A percentile compares a stretch with the other conserved stretches of the same genome.
Evolutionary conservation across 2,329 filamentous ascomycete genomes (phyloP).

Genomic region (Fusarium tupiense): DNA sequence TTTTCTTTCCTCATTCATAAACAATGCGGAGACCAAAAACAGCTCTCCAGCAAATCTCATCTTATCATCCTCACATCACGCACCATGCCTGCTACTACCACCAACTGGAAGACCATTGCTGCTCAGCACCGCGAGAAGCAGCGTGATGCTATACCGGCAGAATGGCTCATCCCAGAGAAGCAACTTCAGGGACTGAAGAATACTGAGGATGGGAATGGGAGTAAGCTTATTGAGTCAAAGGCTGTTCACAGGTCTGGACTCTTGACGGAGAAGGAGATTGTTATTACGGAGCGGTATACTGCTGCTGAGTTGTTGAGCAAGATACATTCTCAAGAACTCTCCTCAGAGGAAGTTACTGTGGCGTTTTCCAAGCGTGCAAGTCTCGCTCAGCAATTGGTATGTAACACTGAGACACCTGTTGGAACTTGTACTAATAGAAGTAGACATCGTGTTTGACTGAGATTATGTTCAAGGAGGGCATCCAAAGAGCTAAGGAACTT

Average conservation of each 20-base stretch:
- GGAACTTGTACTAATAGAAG: background rate
- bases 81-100: constrained; percentile 27
- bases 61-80: background rate
- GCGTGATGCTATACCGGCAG: constrained; percentile 12
- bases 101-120: constrained; percentile 31
- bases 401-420: accelerated
- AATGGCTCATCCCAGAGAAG: constrained; percentile 21
- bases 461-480: constrained; percentile 31
- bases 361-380: constrained; percentile 38
- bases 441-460: constrained; percentile 37
- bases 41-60: background rate
- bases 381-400: constrained; percentile 36
- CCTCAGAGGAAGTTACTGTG: constrained; percentile 33
- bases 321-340: constrained; percentile 11
- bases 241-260: constrained; percentile 23
- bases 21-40: background rate
- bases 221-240: constrained; percentile 23
- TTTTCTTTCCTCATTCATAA: background rate
- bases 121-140: constrained; percentile 34
- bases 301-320: constrained; percentile 25
- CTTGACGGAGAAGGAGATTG: constrained; percentile 15
- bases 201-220: background rate
- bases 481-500: constrained; percentile 21
- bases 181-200: constrained; percentile 6
- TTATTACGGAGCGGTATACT: constrained; percentile 25